phyloP scores from a whole-genome alignment of 2,329 filamentous ascomycete species.

The Emmonsia crescens region DNA sequence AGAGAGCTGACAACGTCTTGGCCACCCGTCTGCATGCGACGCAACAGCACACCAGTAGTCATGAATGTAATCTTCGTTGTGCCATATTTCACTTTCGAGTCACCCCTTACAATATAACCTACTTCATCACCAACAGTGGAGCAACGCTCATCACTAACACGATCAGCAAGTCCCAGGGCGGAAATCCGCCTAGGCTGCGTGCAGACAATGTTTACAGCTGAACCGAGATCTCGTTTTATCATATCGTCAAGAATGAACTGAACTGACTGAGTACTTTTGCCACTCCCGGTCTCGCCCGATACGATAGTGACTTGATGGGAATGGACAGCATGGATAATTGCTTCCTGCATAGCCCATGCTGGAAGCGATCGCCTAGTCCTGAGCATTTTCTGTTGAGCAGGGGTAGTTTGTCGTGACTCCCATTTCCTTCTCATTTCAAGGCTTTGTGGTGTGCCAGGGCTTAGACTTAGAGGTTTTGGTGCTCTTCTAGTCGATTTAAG shows the following conservation, averaged over 20 bases:
- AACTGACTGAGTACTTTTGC: conserved; percentile 93
- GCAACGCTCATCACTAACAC: conserved; percentile 87
- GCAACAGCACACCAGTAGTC: conserved; percentile 83
- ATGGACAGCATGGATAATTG: conserved; percentile 64
- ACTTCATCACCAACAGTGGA: conserved; percentile 73
- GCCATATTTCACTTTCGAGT: conserved; percentile 60
- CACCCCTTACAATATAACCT: conserved; percentile 83
- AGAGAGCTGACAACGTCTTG: conserved; percentile 73
- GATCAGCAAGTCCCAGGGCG: conserved; percentile 82
- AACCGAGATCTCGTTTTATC: conserved; percentile 63
- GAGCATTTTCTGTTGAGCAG: conserved; percentile 65
- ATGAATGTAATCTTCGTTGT: conserved; percentile 88
- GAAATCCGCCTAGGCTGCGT: conserved; percentile 93
- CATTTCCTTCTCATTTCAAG: conserved; percentile 53
- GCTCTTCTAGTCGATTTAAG: conserved; percentile 26
- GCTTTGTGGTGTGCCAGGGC: conserved; percentile 46
- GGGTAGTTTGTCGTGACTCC: conserved; percentile 53
- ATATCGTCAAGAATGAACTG: conserved; percentile 92
- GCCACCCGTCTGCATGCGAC: conserved; percentile 79
- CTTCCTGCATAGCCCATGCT: conserved; percentile 73
- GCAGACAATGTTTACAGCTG: conserved; percentile 78
- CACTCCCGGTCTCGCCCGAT: conserved; percentile 90
- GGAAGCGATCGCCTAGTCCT: conserved; percentile 62
- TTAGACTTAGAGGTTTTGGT: conserved; percentile 54
- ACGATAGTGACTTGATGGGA: conserved; percentile 86